Evolutionary conservation across 208 protist genomes (phyloP), one percentile per base, ranked within the genome.

Genomic region (Leishmania turanica): DNA sequence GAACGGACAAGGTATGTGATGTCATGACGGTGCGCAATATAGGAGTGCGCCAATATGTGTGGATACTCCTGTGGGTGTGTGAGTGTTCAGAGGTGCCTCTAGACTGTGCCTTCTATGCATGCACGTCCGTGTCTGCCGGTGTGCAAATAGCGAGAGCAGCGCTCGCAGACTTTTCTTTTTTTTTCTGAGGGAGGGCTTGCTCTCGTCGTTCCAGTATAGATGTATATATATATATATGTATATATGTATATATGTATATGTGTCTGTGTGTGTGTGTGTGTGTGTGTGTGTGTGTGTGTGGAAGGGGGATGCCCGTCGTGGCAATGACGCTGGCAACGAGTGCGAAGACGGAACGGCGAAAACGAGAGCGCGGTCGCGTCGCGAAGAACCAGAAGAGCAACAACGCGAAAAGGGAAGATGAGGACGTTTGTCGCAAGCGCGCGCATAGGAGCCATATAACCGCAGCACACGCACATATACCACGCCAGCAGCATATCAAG

Each of bases 41-140:
- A 71, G 24, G 24, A 17, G 24, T 49, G 42, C 27, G 8, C 4
- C 9, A 31, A 49, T 45, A n/a, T 72, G 8, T 45, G 27, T 49
- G 66, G 17, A 72, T 69, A 49, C 34, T 19, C 34, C 19, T 24
- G 75, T 54, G 42, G n/a, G 37, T 78, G 75, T 75, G 45, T 58
- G 45, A 17, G 5, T 6, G 0, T 37, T 62, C 56, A 62, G 56
- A 62, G 27, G 24, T 19, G 49, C 6, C 40, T 54, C n/a, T 76
- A 60, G 11, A n/a, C 7, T 37, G 60, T 19, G 60, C 27, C 9
- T 66, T 31, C 5, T 69, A n/a, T 53, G 37, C 15, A 42, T 69
- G 58, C 42, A 34, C 24, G 40, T 77, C 37, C 21, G 8, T 73
- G 21, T 54, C 42, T 73, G 24, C 19, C 2, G 6, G 24, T 37